Evolutionary conservation across 345 rosid species (phyloP), one percentile per base, ranked within the genome.

Genomic region (Citrus cavaleriei): DNA sequence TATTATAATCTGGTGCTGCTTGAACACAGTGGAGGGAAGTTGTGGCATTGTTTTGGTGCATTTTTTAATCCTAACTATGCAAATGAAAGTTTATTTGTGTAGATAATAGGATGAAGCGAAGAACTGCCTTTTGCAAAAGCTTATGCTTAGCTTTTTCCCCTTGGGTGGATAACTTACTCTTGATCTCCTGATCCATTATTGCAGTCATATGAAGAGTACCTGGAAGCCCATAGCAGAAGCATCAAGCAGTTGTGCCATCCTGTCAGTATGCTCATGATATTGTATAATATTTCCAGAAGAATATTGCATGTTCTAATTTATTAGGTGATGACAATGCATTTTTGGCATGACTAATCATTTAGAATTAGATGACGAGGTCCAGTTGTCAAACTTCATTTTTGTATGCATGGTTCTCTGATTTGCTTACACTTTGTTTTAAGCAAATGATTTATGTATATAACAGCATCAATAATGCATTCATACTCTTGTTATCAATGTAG

Each of bases 191-290:
- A 37, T 84, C 54, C 70, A 74, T 83, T 81, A 7, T 80, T 86
- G 90, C 93, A 95, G 98, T 90, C 99, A 18, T 95, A 95, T 81
- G 99, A 95, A 90, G 97, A 95, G 71, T 95, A 95, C 80, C 88
- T 93, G 85, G 98, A 91, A 84, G 90, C 84, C 74, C 93, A 90
- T 82, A 85, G 93, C 89, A 90, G 91, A 88, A 81, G 88, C 91
- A 81, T 86, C 91, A 85, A 84, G 81, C 91, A 85, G 70, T 73
- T 87, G 65, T 85, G 84, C 82, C 80, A 64, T 30, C 87, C 92
- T 81, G 97, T 95, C 77, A 93, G 98, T 91, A 85, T 87, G 73
- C 73, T 77, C 65, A 2, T 64, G 62, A 68, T 32, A 57, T 25
- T 70, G n/a, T 46, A 40, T 75, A 34, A 16, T n/a, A 34, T 51